Evolutionary conservation across 768 basidiomycete genomes (phyloP).

Genomic region (Trametes punicea): DNA sequence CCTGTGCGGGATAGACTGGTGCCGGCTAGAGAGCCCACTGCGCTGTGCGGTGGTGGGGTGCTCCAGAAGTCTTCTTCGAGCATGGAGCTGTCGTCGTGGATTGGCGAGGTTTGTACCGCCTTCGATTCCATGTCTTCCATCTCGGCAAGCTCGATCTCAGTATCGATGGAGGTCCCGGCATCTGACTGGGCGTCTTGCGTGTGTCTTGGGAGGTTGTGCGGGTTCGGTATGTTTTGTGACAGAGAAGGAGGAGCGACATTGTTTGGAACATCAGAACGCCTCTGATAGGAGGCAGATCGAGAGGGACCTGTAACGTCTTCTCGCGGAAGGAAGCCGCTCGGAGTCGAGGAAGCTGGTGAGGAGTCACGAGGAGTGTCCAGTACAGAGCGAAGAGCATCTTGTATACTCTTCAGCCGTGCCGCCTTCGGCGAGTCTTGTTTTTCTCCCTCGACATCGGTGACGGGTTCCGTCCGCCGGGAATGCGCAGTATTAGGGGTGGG

Average conservation of each 20-base stretch:
- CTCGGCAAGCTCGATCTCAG: conserved; percentile 11
- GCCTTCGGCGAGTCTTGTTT: neutral
- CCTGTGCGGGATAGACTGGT: neutral
- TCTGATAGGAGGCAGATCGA: neutral
- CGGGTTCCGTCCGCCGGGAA: neutral
- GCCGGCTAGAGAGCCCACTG: conserved; percentile 2
- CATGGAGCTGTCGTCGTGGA: conserved; percentile 9
- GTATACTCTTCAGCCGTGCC: conserved; percentile 11
- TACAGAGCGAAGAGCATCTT: conserved; percentile 7
- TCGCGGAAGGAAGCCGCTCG: neutral
- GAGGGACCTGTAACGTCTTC: neutral
- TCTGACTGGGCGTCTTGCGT: conserved; percentile 1
- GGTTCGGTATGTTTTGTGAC: conserved; percentile 7
- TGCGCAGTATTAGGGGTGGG: neutral
- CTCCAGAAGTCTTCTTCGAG: conserved; percentile 8
- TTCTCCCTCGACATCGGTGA: neutral
- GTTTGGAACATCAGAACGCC: conserved; percentile 7
- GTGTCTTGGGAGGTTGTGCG: neutral
- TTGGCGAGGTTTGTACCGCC: conserved; percentile 10
- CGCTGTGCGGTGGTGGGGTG: neutral
- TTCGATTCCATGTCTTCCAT: conserved; percentile 13
- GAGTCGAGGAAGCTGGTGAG: conserved; percentile 1
- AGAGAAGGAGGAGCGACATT: conserved; percentile 6
- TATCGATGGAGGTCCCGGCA: conserved; percentile 5
- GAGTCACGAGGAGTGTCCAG: conserved; percentile 4